These are phyloP conservation scores for Trichoderma atrobrunneum DNA, from an alignment of 2,329 filamentous ascomycete species.

Conservation along the genomic window DNA sequence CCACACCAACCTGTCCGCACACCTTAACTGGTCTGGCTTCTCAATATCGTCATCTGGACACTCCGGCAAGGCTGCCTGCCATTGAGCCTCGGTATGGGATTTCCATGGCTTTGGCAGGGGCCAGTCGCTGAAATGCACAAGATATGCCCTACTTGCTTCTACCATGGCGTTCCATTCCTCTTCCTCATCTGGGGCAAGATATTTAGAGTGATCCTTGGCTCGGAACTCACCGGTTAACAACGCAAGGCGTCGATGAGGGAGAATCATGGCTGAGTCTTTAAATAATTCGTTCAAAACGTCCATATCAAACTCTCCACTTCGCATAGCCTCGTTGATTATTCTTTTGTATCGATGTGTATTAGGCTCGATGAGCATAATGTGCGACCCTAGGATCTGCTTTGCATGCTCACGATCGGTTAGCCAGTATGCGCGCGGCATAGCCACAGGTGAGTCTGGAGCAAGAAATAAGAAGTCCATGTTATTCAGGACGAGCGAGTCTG, in stretches of 20 bases:
- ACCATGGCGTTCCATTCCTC: slow-evolving; percentile 55
- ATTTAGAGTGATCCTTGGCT: background rate
- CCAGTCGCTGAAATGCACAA: slow-evolving; percentile 71
- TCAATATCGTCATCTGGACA: background rate
- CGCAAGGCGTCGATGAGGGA: background rate
- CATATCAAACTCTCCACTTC: background rate
- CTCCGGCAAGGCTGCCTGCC: background rate
- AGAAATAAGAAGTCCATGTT: background rate
- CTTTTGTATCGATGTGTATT: background rate
- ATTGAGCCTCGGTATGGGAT: background rate
- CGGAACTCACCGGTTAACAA: background rate
- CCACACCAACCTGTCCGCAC: background rate
- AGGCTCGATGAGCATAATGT: background rate
- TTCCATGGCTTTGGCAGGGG: slow-evolving; percentile 61
- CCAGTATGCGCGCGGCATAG: background rate
- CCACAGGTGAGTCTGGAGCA: background rate
- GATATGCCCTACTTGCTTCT: slow-evolving; percentile 47
- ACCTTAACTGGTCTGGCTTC: background rate
- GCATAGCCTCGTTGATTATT: background rate
- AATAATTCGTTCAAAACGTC: background rate
- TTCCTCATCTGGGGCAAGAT: slow-evolving; percentile 29
- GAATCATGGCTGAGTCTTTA: background rate
- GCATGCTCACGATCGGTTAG: background rate
- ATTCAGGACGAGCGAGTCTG: background rate
- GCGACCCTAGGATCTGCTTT: background rate